Conservation (phyloP, 805 yeast genomes). For the Tetrapisispora nanseiensis region DNA sequence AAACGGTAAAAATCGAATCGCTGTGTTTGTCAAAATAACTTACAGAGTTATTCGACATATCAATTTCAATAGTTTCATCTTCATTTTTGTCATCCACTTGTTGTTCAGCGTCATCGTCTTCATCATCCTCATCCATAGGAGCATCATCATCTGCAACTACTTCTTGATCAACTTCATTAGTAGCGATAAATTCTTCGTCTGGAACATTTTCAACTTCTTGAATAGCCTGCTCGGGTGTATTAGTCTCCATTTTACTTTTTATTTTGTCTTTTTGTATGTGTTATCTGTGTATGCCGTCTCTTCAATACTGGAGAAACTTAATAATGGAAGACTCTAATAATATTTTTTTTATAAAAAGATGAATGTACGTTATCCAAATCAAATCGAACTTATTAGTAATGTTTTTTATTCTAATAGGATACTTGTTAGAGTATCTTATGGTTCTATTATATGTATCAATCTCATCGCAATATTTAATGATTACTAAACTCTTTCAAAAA, state of each 20-base stretch:
- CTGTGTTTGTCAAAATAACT: conserved; percentile 82
- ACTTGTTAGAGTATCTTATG: too few species aligned
- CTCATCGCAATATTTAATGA: too few species aligned
- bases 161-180: conserved; percentile 38
- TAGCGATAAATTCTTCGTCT: conserved; percentile 32
- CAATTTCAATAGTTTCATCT: conserved; percentile 55
- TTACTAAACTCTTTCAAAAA: too few species aligned
- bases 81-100: conserved; percentile 34
- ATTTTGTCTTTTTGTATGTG: too few species aligned
- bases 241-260: neutral
- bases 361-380: too few species aligned
- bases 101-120: conserved; percentile 28
- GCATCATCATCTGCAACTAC: conserved; percentile 27
- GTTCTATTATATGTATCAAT: too few species aligned
- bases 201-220: conserved; percentile 10
- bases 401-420: too few species aligned
- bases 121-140: conserved; percentile 26
- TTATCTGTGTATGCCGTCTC: too few species aligned
- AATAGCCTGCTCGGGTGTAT: neutral
- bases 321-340: too few species aligned
- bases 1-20: conserved; percentile 79
- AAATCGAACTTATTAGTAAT: too few species aligned
- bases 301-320: too few species aligned
- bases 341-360: too few species aligned
- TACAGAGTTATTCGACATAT: conserved; percentile 81